phyloP scores from a whole-genome alignment of 140 eudicot species.

The Bidens hawaiensis region DNA sequence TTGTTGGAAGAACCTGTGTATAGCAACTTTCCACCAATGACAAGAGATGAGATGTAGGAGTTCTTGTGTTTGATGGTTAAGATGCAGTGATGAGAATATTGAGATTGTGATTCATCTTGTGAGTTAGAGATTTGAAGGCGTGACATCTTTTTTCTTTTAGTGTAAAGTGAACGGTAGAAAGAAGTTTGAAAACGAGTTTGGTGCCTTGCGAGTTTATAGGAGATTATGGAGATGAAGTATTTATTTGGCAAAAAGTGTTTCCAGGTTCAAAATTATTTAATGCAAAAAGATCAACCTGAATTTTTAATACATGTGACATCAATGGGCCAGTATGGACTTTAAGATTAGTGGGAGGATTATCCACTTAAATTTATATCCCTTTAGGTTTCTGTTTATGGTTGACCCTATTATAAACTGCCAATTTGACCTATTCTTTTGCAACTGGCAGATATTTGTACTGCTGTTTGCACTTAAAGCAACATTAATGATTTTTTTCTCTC shows the following conservation, averaged over 20 bases:
- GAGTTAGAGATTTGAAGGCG: conserved; percentile 40
- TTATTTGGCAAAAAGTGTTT: conserved; percentile 20
- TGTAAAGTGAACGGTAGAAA: conserved; percentile 21
- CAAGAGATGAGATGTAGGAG: conserved; percentile 68
- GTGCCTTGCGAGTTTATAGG: conserved; percentile 25
- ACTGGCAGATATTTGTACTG: conserved; percentile 9
- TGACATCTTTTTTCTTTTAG: conserved; percentile 40
- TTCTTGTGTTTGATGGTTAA: conserved; percentile 51
- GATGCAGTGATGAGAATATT: conserved; percentile 44
- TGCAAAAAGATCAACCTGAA: conserved; percentile 10
- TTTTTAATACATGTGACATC: conserved; percentile 16
- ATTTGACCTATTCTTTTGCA: conserved; percentile 10
- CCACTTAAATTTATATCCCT: conserved; percentile 24
- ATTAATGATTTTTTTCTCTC: background rate
- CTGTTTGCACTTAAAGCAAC: conserved; percentile 5
- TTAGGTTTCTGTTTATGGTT: conserved; percentile 18
- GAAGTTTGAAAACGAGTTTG: conserved; percentile 15
- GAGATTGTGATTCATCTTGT: conserved; percentile 30
- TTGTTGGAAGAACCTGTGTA: conserved; percentile 72
- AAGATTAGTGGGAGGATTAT: conserved; percentile 26
- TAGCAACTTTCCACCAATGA: conserved; percentile 49
- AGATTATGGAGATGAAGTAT: conserved; percentile 13
- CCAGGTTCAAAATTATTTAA: conserved; percentile 16
- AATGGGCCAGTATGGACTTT: conserved; percentile 25
- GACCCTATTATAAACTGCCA: conserved; percentile 13